Percentiles rank a stretch among this genome's conserved stretches.
phyloP scores from a whole-genome alignment of 2,329 filamentous ascomycete species.

The Massarina eburnea region DNA sequence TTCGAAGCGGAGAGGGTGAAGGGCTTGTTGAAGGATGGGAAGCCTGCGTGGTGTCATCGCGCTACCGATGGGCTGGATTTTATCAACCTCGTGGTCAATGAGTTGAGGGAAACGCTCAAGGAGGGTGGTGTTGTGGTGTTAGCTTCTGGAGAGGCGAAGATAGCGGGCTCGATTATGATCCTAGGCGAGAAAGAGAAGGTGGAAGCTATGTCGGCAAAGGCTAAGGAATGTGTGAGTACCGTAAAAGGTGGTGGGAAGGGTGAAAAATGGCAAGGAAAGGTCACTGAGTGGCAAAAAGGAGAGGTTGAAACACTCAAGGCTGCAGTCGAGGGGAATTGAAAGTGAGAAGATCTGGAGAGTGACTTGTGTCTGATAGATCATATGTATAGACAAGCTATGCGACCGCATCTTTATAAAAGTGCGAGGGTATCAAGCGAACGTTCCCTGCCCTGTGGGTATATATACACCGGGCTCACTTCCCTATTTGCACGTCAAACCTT shows the following conservation, averaged over 20 bases:
- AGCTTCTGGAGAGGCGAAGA: conserved; percentile 30
- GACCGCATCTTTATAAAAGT: background rate
- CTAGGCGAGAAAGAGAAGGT: conserved; percentile 28
- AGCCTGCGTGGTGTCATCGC: conserved; percentile 26
- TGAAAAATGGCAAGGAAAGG: conserved; percentile 39
- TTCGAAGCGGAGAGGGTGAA: conserved; percentile 31
- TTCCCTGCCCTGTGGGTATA: background rate
- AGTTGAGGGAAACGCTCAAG: conserved; percentile 28
- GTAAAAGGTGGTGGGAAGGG: conserved; percentile 37
- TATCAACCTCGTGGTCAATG: conserved; percentile 28
- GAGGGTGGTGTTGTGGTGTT: conserved; percentile 28
- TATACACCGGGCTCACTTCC: background rate
- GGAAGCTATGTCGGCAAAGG: conserved; percentile 22
- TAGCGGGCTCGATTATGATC: conserved; percentile 29
- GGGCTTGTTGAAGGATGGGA: conserved; percentile 12
- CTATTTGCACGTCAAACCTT: background rate
- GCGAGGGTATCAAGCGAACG: background rate
- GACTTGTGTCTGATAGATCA: background rate
- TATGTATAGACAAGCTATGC: background rate
- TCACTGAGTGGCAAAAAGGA: conserved; percentile 35
- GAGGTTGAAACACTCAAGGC: conserved; percentile 31
- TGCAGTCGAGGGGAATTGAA: conserved; percentile 17
- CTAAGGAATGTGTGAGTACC: conserved; percentile 27
- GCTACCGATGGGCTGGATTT: conserved; percentile 33
- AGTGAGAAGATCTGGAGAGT: background rate